Evolutionary conservation across 2,329 filamentous ascomycete genomes (phyloP).

Genomic region (Fusarium guadeloupense): DNA sequence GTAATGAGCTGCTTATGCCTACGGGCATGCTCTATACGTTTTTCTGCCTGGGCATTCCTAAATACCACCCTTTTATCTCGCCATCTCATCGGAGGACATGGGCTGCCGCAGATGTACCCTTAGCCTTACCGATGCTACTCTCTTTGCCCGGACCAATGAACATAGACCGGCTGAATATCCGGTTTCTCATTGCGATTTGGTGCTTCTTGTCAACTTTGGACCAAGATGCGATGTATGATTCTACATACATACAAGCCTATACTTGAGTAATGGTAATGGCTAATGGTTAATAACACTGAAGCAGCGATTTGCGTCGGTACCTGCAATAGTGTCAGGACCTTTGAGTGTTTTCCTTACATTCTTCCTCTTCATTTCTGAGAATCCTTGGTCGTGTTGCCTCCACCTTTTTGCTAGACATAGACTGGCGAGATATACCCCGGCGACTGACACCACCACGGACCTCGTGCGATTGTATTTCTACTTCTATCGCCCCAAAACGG

Average conservation of each 20-base stretch:
- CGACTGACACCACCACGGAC: conserved; percentile 6
- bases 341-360: not conserved
- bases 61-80: conserved; percentile 1
- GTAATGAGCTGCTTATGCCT: conserved; percentile 46
- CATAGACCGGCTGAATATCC: conserved; percentile 3
- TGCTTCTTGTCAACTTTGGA: conserved; percentile 12
- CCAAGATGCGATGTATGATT: conserved; percentile 17
- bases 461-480: conserved; percentile 30
- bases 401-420: conserved; percentile 10
- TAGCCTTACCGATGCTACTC: conserved; percentile 24
- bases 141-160: conserved; percentile 9
- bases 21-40: conserved; percentile 43
- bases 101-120: conserved; percentile 24
- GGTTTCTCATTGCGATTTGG: conserved; percentile 12
- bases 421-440: conserved; percentile 23
- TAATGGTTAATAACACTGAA: conserved; percentile 26
- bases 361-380: no score
- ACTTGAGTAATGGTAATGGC: conserved; percentile 25
- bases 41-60: conserved; percentile 28
- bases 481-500: conserved; percentile 15
- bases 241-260: conserved; percentile 10
- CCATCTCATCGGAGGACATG: conserved; percentile 4
- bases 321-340: conserved; percentile 9
- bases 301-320: conserved; percentile 21
- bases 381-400: conserved; percentile 18